Evolutionary conservation across 768 basidiomycete genomes (phyloP).

Genomic region (Mycena kentingensis): DNA sequence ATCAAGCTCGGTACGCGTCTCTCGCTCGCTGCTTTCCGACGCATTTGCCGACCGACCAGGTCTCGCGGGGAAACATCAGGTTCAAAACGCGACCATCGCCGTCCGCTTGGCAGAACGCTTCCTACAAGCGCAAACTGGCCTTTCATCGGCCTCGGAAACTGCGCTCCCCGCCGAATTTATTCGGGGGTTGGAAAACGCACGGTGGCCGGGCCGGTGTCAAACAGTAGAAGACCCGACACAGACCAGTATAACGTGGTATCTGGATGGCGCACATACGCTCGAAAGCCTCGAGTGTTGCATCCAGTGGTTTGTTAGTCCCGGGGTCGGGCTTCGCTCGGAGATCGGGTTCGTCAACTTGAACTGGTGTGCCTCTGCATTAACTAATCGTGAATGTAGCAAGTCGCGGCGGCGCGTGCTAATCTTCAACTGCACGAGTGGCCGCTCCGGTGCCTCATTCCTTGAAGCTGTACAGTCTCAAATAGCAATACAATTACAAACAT

Average conservation of each 20-base stretch:
- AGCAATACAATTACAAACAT: conserved; percentile 45
- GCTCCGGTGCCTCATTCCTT: conserved; percentile 78
- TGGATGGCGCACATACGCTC: conserved; percentile 94
- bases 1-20: conserved; percentile 61
- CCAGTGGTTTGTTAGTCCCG: conserved; percentile 80
- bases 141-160: conserved; percentile 23
- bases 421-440: conserved; percentile 94
- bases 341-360: conserved; percentile 11
- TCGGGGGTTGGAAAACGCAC: conserved; percentile 64
- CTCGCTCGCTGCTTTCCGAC: background rate
- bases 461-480: conserved; percentile 56
- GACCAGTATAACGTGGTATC: conserved; percentile 70
- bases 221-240: conserved; percentile 63
- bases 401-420: conserved; percentile 62
- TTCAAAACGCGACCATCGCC: conserved; percentile 86
- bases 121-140: conserved; percentile 40
- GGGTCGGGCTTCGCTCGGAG: conserved; percentile 45
- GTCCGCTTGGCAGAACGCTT: conserved; percentile 71
- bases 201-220: conserved; percentile 97
- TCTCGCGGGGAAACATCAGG: conserved; percentile 83
- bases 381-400: conserved; percentile 22
- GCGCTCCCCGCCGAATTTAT: conserved; percentile 56
- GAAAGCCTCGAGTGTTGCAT: conserved; percentile 89
- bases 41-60: conserved; percentile 46
- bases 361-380: background rate